Evolutionary conservation across 2,329 filamentous ascomycete species (phyloP), one percentile per base, ranked within the genome.

Genomic region (Cladophialophora carrionii): DNA sequence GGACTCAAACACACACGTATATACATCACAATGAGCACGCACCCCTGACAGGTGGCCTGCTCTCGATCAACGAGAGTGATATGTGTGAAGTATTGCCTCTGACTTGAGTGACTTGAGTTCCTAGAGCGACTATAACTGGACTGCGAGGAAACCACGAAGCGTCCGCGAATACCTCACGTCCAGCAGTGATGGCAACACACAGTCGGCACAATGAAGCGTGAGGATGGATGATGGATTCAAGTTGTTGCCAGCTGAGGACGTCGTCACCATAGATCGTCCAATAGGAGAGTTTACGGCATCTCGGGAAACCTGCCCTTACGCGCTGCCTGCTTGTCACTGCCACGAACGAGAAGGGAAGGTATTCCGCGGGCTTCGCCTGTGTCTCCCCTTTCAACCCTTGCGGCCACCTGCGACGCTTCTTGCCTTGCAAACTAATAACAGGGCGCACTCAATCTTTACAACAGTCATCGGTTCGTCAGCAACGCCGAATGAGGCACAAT

Each of bases 211-310:
- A 43, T 20, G 22, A 31, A 46, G 29, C n/a, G 37, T 17, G 17
- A 43, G 17, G 37, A 43, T 43, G 4, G n/a, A 8, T 43, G 37
- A 7, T 20, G 17, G 37, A 7, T n/a, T n/a, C n/a, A n/a, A n/a
- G n/a, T n/a, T 43, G 37, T n/a, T 22, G 43, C n/a, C 31, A 32
- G 49, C 32, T 4, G n/a, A 49, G 22, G 12, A 8, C 46, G 2
- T 26, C 10, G 20, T 24, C 3, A 22, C 24, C 17, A 29, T 5
- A 14, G 1, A 12, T 48, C n/a, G 29, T 43, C 57, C 43, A 61
- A 53, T 61, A 53, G 57, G 57, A 61, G 57, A 53, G 41, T 61
- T 61, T 61, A 22, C 12, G 9, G 26, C 6, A n/a, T 2, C 37
- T 43, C 37, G 37, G 17, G 1, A 43, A 43, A 43, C 37, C 37